Conservation (phyloP, 2,329 filamentous ascomycete species). For the Fusarium sp. region DNA sequence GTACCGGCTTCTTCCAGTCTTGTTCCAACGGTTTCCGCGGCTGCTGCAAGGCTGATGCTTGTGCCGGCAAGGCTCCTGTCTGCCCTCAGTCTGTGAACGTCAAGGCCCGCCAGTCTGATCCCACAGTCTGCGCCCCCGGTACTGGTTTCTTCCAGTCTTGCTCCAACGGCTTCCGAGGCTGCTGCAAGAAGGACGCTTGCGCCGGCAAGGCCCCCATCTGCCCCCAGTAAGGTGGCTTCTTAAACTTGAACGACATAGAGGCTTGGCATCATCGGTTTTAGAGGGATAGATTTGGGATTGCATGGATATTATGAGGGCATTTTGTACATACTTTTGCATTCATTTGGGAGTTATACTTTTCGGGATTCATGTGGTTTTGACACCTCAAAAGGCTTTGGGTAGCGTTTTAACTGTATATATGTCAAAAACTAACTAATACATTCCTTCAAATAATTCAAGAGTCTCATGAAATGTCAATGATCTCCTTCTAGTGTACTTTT, state of each 20-base stretch:
- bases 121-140: background rate
- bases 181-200: background rate
- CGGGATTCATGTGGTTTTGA: background rate
- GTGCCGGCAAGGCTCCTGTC: background rate
- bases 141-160: background rate
- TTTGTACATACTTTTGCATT: background rate
- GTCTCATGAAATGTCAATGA: background rate
- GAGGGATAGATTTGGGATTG: background rate
- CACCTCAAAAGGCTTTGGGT: background rate
- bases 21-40: constrained; percentile 24
- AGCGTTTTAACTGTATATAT: background rate
- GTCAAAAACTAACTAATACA: background rate
- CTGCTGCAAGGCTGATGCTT: constrained; percentile 30
- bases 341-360: background rate
- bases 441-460: background rate
- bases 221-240: constrained; percentile 21
- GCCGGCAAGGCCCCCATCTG: constrained; percentile 11
- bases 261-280: background rate
- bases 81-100: background rate
- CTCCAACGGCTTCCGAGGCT: background rate
- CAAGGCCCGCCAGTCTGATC: background rate
- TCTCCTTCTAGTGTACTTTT: background rate
- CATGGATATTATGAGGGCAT: background rate
- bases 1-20: constrained; percentile 9
- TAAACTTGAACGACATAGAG: background rate